A percentile compares a stretch with the other conserved stretches of the same genome.
Evolutionary conservation across 805 yeast species (phyloP).

Genomic region (Candida ipomoeae): DNA sequence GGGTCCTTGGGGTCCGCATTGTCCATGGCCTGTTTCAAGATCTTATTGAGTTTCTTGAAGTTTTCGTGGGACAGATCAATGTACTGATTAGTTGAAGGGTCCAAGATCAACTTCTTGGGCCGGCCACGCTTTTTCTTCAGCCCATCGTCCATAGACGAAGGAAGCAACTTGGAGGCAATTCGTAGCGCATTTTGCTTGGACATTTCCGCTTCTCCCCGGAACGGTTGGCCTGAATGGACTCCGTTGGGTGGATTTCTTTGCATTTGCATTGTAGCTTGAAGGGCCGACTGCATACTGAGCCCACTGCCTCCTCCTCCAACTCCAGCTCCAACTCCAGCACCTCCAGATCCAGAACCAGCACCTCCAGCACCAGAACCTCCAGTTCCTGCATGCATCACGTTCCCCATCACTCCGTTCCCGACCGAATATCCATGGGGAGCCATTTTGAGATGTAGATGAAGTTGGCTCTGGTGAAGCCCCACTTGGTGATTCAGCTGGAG

Average conservation of each 20-base stretch:
- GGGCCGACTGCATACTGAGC: conserved; percentile 2
- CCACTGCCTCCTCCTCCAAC: background rate
- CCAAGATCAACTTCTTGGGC: conserved; percentile 38
- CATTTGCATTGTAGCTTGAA: conserved; percentile 5
- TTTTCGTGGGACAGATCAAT: conserved; percentile 41
- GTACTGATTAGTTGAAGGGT: conserved; percentile 38
- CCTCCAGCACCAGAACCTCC: too few species aligned
- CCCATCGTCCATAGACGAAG: conserved; percentile 11
- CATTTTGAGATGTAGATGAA: background rate
- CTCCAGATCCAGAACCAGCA: too few species aligned
- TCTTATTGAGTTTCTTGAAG: conserved; percentile 36
- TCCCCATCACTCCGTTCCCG: background rate
- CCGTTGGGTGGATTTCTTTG: conserved; percentile 2
- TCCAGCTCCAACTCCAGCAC: too few species aligned
- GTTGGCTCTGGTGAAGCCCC: conserved; percentile 9
- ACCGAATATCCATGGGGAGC: background rate
- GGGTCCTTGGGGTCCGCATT: conserved; percentile 5
- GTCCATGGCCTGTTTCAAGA: conserved; percentile 18
- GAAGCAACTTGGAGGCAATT: conserved; percentile 8
- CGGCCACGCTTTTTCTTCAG: conserved; percentile 38
- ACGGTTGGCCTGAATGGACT: background rate
- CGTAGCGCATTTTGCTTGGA: background rate
- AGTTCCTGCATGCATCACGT: background rate
- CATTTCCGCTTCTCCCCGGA: conserved; percentile 3
- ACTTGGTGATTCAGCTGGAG: background rate